Percentiles rank a stretch among this genome's conserved stretches.
phyloP scores from a whole-genome alignment of 179 eudicot species.

The Drosera spatulata region DNA sequence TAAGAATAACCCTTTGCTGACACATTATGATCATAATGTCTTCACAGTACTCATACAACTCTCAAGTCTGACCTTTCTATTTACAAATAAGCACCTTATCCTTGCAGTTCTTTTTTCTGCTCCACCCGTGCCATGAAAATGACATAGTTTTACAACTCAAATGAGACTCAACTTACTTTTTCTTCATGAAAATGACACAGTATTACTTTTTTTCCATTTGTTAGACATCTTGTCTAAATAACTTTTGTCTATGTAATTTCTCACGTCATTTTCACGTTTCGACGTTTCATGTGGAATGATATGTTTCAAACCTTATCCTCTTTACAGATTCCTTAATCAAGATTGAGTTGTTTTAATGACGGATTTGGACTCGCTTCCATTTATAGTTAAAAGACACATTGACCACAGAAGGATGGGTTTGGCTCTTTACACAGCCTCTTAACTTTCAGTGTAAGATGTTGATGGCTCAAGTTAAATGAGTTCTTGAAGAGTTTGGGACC shows the following conservation, averaged over 20 bases:
- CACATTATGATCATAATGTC: neutral
- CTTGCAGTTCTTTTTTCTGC: neutral
- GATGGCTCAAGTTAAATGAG: slow-evolving; percentile 26
- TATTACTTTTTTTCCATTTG: too few species aligned
- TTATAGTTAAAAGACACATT: slow-evolving; percentile 9
- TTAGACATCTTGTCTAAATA: too few species aligned
- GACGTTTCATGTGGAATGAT: too few species aligned
- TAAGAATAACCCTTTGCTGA: neutral
- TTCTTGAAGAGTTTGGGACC: slow-evolving; percentile 12
- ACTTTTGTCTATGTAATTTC: too few species aligned
- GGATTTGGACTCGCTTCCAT: neutral
- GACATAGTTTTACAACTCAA: neutral
- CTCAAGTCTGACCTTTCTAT: neutral
- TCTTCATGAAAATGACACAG: too few species aligned
- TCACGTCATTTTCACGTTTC: too few species aligned
- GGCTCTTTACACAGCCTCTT: slow-evolving; percentile 5
- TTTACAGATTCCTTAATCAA: too few species aligned
- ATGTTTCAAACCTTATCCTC: too few species aligned
- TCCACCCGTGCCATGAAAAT: neutral
- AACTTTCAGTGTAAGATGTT: slow-evolving; percentile 43
- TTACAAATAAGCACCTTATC: neutral
- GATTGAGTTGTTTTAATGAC: too few species aligned
- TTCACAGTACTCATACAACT: neutral
- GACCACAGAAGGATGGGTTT: slow-evolving; percentile 5
- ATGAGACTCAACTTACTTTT: too few species aligned